Evolutionary conservation across 2,329 filamentous ascomycete genomes (phyloP), one percentile per base, ranked within the genome.

Genomic region (Exutisphaerella laricina): DNA sequence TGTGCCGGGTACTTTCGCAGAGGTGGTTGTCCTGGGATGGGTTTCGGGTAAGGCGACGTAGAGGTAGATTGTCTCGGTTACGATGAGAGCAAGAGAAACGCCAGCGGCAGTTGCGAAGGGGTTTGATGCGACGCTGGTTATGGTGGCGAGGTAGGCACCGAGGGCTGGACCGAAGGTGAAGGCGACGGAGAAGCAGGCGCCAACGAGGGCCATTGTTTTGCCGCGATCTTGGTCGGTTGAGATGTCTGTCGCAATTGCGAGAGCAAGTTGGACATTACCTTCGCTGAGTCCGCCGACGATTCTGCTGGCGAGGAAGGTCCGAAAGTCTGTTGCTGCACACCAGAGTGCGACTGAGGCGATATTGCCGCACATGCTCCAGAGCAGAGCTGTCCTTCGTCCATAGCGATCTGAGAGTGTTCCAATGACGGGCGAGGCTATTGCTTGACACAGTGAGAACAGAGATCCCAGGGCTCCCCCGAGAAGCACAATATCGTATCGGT

Each of bases 141-240:
- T 80, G 39, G 78, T 83, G 51, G 86, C 84, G 16, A 98, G 72
- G 63, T 81, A 90, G 2, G 92, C 92, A 46, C 92, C 92, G 5
- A 98, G 75, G 7, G 88, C 88, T 0, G 92, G 92, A 0, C 92
- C 92, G 62, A 96, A 94, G 1, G 92, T 98, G 63, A 98, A 98
- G 13, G 92, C 92, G 55, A 98, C 82, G 49, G 87, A 94, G 70
- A 98, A 98, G 70, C 92, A 97, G 10, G 85, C 89, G 46, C 92
- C 92, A 20, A 98, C 90, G 41, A 98, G 74, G 5, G 92, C 92
- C 88, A 98, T 96, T 30, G 92, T 96, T 14, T 87, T 81, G 16
- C 90, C 88, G 20, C 92, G 80, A 58, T 83, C 84, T 44, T 78
- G 76, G 55, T 90, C 84, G 58, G 94, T 88, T 31, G 87, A 94